These are phyloP conservation scores for Aleurites moluccanus DNA, from an alignment of 441 rosid genomes.

Conservation along the genomic window DNA sequence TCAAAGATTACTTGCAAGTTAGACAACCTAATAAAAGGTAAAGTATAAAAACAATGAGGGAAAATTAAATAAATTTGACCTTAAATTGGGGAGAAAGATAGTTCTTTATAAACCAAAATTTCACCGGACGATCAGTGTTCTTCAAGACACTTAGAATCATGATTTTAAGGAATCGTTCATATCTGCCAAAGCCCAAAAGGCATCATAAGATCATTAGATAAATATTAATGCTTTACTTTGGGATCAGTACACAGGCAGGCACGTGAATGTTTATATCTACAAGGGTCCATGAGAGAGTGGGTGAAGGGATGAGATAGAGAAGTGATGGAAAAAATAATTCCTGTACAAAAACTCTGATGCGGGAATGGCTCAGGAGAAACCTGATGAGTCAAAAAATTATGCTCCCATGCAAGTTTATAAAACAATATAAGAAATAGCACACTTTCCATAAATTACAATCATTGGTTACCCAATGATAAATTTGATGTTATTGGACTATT, in stretches of 20 bases:
- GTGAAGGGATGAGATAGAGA: too few relatives aligned
- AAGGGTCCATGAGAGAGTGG: background rate
- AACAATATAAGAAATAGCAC: background rate
- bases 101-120: slow-evolving; percentile 99
- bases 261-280: background rate
- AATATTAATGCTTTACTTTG: background rate
- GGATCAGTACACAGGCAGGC: background rate
- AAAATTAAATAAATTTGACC: slow-evolving; percentile 44
- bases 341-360: too few relatives aligned
- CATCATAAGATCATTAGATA: slow-evolving; percentile 13
- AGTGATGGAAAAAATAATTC: background rate
- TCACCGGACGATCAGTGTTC: slow-evolving; percentile 89
- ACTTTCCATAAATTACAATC: background rate
- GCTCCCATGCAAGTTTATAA: background rate
- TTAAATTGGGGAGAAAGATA: slow-evolving; percentile 97
- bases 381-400: background rate
- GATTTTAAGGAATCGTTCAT: slow-evolving; percentile 94
- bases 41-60: background rate
- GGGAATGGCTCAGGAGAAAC: background rate
- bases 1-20: slow-evolving; percentile 17
- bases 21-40: slow-evolving; percentile 10
- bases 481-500: slow-evolving; percentile 5
- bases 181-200: slow-evolving; percentile 50
- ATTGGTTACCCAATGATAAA: background rate
- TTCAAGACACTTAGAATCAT: slow-evolving; percentile 95